Conservation (phyloP, 2,329 filamentous ascomycete species). For the Diaporthe sp. region DNA sequence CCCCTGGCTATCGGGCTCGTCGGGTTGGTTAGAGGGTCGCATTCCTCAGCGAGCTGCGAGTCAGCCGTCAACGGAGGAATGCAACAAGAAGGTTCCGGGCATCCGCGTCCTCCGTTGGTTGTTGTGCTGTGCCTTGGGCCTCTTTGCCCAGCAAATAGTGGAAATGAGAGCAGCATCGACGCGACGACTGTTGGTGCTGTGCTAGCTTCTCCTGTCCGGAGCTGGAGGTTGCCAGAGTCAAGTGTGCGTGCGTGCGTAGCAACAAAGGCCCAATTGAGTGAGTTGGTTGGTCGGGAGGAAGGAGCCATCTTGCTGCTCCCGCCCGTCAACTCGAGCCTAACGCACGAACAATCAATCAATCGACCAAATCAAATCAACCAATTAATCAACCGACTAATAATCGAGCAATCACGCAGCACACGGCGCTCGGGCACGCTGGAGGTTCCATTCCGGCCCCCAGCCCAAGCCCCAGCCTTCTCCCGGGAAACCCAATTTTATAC, state of each 20-base stretch:
- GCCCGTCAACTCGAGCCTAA: conserved; percentile 3
- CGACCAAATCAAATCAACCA: background rate
- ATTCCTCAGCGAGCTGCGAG: conserved; percentile 19
- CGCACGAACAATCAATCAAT: conserved; percentile 16
- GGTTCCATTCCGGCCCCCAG: conserved; percentile 4
- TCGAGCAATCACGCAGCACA: background rate
- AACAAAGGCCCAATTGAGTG: background rate
- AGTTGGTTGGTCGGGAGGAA: background rate
- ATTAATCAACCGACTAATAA: background rate
- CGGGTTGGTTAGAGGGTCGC: conserved; percentile 1
- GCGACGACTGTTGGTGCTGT: conserved; percentile 2
- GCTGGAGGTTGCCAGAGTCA: background rate
- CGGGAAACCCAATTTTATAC: conserved; percentile 21
- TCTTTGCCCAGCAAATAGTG: conserved; percentile 1
- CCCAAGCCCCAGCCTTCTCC: background rate
- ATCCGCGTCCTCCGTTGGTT: background rate
- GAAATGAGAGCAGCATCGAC: conserved; percentile 18
- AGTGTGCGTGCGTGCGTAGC: conserved; percentile 9
- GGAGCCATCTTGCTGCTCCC: background rate
- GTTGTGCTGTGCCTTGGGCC: background rate
- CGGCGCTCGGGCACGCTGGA: background rate
- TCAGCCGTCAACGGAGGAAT: conserved; percentile 7
- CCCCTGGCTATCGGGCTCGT: background rate
- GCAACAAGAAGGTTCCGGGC: conserved; percentile 23
- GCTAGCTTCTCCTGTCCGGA: background rate